Base-by-base conservation (phyloP, 2,329 filamentous ascomycete species). In the Aspergillus uvarum region DNA sequence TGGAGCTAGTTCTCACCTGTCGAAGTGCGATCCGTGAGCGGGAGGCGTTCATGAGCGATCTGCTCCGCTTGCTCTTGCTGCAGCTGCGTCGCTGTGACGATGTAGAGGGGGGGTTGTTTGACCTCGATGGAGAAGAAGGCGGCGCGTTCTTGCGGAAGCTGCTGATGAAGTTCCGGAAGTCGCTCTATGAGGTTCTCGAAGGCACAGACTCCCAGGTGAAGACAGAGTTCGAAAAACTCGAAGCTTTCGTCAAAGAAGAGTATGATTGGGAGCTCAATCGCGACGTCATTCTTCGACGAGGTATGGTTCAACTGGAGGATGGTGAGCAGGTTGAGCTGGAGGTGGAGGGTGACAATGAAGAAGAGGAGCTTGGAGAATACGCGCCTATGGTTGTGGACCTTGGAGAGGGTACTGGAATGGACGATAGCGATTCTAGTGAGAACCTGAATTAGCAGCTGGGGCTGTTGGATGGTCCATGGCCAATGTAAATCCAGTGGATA, bases 351-450 rank as follows among this genome's bases (percentile, higher is more conserved):
- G 83, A 84, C 67, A 85, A 88, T 55, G 85, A 85, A 67, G 85
- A 87, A 21, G 85, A 88, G 54, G 86, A 88, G 72, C 82, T 79
- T 12, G 86, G 86, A 11, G 86, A 89, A 65, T 88, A 86, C 78
- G 86, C 86, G 31, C 86, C 86, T 21, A 76, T 82, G 42, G 73
- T 89, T 32, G 85, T 89, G 21, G 83, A 88, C 61, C 57, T 77
- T 49, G 74, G 61, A 16, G 70, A 68, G 32, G 61, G 56, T n/a
- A 52, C 35, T 35, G 29, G 35, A 6, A 32, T 29, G 8, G 38
- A 42, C 55, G 29, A 53, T 61, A 44, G 48, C 8, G 42, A 54
- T 54, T 21, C 29, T 11, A 26, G 19, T 22, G 38, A 47, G 38
- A 29, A 47, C 24, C 47, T n/a, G 44, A 12, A 47, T 31, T 8